These are phyloP conservation scores for Crithidia bombi DNA, from an alignment of 208 protist species.

Conservation along the genomic window DNA sequence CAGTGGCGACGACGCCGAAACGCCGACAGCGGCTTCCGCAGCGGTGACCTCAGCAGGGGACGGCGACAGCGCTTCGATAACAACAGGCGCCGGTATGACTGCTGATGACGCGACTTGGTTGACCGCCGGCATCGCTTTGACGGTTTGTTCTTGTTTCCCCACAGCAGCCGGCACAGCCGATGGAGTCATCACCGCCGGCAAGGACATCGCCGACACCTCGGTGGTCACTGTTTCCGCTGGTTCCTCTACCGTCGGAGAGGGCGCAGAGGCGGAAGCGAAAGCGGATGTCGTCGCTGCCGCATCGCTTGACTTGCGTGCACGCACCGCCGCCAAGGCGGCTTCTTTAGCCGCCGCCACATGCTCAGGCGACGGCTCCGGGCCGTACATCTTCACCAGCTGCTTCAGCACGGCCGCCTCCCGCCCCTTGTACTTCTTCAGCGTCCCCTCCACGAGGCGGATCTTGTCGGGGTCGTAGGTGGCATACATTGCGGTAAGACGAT, in stretches of 20 bases:
- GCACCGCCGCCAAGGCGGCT: constrained; percentile 2
- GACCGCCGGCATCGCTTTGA: not conserved
- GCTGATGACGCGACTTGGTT: too few species aligned
- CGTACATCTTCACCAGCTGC: constrained; percentile 73
- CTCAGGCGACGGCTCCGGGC: constrained; percentile 48
- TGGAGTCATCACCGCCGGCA: not conserved
- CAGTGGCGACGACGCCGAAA: not conserved
- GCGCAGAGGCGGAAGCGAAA: not conserved
- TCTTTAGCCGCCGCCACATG: constrained; percentile 17
- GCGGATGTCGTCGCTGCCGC: not conserved
- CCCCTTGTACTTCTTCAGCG: constrained; percentile 61
- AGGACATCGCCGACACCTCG: not conserved
- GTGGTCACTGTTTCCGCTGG: not conserved
- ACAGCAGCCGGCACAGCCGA: not conserved
- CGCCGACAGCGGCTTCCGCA: not conserved
- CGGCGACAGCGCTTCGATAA: not conserved
- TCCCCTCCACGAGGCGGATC: constrained; percentile 53
- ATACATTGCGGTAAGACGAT: constrained; percentile 66
- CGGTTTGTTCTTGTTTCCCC: not conserved
- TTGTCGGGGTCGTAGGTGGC: constrained; percentile 63
- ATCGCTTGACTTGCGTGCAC: not conserved
- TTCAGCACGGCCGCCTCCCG: constrained; percentile 65
- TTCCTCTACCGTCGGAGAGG: not conserved
- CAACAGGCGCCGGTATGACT: not conserved
- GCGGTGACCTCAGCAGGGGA: not conserved